phyloP scores from a whole-genome alignment of 2,329 filamentous ascomycete species.

The Ilyonectria sp. region DNA sequence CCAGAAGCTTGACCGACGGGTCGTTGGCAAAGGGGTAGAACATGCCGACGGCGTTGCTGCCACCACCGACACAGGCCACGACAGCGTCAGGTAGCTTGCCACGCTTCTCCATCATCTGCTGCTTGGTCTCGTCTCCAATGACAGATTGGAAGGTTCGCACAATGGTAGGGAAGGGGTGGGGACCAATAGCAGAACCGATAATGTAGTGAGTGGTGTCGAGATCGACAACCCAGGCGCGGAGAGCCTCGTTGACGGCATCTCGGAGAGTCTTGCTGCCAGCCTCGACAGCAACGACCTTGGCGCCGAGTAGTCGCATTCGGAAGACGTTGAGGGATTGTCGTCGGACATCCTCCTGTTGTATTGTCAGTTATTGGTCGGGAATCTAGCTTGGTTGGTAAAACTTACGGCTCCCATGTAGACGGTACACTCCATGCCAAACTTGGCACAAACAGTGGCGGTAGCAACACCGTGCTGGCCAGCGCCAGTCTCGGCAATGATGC shows the following conservation, averaged over 20 bases:
- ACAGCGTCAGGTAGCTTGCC: conserved; percentile 96
- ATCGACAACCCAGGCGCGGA: conserved; percentile 93
- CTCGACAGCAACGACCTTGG: conserved; percentile 92
- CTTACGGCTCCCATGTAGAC: conserved; percentile 93
- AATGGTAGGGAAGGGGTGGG: conserved; percentile 97
- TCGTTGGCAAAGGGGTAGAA: conserved; percentile 97
- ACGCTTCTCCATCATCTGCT: conserved; percentile 87
- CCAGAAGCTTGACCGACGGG: conserved; percentile 86
- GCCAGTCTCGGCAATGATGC: conserved; percentile 98
- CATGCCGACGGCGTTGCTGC: conserved; percentile 96
- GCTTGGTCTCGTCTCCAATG: conserved; percentile 94
- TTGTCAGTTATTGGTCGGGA: conserved; percentile 41
- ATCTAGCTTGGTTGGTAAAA: conserved; percentile 23
- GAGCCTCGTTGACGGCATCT: conserved; percentile 94
- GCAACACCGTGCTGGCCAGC: conserved; percentile 98
- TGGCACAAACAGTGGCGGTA: conserved; percentile 96
- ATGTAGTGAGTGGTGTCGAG: conserved; percentile 98
- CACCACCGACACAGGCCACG: conserved; percentile 95
- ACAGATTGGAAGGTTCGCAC: conserved; percentile 98
- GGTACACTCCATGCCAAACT: conserved; percentile 98
- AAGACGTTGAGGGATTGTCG: conserved; percentile 98
- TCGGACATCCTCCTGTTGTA: conserved; percentile 85
- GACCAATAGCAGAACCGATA: conserved; percentile 96
- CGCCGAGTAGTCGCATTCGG: conserved; percentile 96
- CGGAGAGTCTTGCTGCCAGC: conserved; percentile 87